Base-by-base conservation (phyloP, 139 green algal genomes). In the Coelastrella sp. region DNA sequence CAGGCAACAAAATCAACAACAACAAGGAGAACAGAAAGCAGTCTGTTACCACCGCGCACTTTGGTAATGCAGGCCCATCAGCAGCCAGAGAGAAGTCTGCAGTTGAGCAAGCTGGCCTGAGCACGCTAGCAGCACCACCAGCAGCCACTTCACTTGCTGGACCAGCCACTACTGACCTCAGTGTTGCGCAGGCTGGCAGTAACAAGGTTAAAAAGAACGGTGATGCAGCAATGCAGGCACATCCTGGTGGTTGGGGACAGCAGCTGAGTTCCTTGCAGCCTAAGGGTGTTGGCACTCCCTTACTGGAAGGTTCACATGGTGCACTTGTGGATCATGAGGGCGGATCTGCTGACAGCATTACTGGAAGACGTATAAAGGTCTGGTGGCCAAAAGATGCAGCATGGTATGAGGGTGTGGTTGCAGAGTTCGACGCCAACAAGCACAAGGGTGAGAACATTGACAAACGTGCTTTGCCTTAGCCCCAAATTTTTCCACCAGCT, bases 331-430 rank as follows among this genome's bases (percentile, higher is more conserved):
- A 86, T 35, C 59, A 84, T 6, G 73, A 22, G 6, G 76, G 20
- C 0, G 58, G 60, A 11, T 61, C 49, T 27, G 92, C 92, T 57
- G 56, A 78, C 10, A 78, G 80, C 15, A 66, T 92, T 20, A 83
- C 95, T 10, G 94, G 94, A 57, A 80, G 78, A 10, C 24, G 91
- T 8, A 68, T 97, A 15, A 78, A 89, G 59, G 92, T 97, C 15
- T 96, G 83, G 25, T 97, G 95, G 95, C 73, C 90, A 6, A 90
- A 92, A 56, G 95, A 97, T 8, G 17, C 94, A 7, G 92, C 59
- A 6, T 95, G 93, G 93, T 95, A 91, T 73, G 27, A 73, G 8
- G 95, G 93, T 66, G 68, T 12, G 7, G 58, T 96, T 20, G 63
- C 60, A 49, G 57, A 91, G 19, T 91, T 65, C 22, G 66, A 85